Percentiles rank a stretch among this genome's conserved stretches.
Conservation (phyloP, 768 basidiomycete genomes). For the Lanmaoa rubissima region DNA sequence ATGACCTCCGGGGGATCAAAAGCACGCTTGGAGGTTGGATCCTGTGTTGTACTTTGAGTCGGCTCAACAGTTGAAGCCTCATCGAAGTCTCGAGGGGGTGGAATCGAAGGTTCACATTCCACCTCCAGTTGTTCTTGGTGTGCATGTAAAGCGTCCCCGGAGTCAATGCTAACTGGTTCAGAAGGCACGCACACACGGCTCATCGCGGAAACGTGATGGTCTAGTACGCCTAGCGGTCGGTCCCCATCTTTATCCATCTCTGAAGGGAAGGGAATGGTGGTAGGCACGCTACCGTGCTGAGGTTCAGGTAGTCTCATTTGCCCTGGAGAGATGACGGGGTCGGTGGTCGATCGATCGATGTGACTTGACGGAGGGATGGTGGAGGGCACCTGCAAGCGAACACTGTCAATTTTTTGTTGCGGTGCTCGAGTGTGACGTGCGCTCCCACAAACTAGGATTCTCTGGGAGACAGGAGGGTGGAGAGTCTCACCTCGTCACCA, state of each 20-base stretch:
- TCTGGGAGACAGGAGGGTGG: neutral
- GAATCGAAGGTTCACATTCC: slow-evolving; percentile 33
- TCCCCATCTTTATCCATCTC: neutral
- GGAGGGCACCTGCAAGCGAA: neutral
- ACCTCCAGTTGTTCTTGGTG: slow-evolving; percentile 54
- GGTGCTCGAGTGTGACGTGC: neutral
- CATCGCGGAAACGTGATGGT: neutral
- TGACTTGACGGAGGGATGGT: neutral
- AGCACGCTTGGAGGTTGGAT: slow-evolving; percentile 51
- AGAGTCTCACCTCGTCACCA: neutral
- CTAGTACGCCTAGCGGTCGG: neutral
- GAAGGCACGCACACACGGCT: slow-evolving; percentile 17
- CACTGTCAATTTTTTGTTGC: neutral
- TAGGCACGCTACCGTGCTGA: neutral
- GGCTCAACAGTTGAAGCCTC: slow-evolving; percentile 30
- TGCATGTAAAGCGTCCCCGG: slow-evolving; percentile 43
- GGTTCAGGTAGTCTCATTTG: neutral
- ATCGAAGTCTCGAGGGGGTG: slow-evolving; percentile 10
- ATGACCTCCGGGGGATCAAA: slow-evolving; percentile 41
- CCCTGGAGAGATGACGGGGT: too few species aligned
- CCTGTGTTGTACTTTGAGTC: slow-evolving; percentile 38
- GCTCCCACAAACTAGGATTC: neutral
- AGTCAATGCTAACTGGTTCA: slow-evolving; percentile 26
- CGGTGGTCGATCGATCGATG: neutral
- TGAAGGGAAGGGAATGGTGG: neutral